These are phyloP conservation scores for Cucumis cinereus DNA, from an alignment of 306 rosid species.

Conservation along the genomic window DNA sequence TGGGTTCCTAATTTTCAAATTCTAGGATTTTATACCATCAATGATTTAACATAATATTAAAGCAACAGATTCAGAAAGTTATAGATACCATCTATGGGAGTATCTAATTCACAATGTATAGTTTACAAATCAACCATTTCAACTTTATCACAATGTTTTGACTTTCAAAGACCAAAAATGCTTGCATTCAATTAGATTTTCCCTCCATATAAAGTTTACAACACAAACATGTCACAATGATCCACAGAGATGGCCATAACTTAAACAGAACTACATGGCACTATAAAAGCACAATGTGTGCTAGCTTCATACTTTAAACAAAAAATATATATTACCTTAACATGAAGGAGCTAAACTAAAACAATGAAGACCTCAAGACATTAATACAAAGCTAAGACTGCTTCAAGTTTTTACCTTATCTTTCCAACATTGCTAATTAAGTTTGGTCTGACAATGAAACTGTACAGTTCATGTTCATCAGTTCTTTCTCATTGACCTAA, in stretches of 20 bases:
- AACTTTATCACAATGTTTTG: neutral
- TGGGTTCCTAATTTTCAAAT: too few relatives aligned
- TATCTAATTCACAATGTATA: too few relatives aligned
- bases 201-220: neutral
- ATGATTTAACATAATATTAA: too few relatives aligned
- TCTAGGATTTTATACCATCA: too few relatives aligned
- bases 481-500: neutral
- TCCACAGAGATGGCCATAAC: neutral
- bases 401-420: neutral
- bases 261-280: neutral
- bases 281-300: neutral
- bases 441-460: conserved; percentile 5
- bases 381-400: neutral
- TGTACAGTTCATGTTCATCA: conserved; percentile 18
- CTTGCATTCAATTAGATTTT: neutral
- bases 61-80: too few relatives aligned
- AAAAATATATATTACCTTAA: neutral
- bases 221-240: neutral
- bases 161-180: neutral
- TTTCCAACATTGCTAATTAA: neutral
- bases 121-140: too few relatives aligned
- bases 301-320: neutral
- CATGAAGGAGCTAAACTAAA: neutral
- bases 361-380: neutral
- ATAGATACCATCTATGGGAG: too few relatives aligned